phyloP scores from a whole-genome alignment of 1,284 basidiomycete genomes.

The Lignosus rhinocerotis region DNA sequence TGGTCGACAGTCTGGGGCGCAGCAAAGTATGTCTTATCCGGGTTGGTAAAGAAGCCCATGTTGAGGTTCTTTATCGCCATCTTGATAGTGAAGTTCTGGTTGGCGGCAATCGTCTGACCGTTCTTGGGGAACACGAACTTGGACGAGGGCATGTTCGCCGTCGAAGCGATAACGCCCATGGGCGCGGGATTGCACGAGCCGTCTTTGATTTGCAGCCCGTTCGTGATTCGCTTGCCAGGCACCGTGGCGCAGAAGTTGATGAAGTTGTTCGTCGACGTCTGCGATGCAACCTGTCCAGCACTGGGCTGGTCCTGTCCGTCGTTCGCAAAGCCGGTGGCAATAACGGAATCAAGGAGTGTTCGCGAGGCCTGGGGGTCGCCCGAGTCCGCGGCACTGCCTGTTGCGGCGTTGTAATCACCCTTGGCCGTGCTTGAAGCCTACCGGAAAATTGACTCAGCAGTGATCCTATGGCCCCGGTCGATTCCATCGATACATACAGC shows the following conservation, averaged over 20 bases:
- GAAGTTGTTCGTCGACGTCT: slow-evolving; percentile 58
- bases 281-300: slow-evolving; percentile 42
- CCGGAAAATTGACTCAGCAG: no score
- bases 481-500: slow-evolving; percentile 1
- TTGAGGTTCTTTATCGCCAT: slow-evolving; percentile 58
- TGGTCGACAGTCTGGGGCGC: slow-evolving; percentile 65
- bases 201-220: slow-evolving; percentile 44
- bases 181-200: slow-evolving; percentile 69
- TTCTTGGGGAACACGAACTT: slow-evolving; percentile 62
- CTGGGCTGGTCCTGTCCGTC: slow-evolving; percentile 44
- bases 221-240: slow-evolving; percentile 40
- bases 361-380: slow-evolving; percentile 35
- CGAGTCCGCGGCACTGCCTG: slow-evolving; percentile 1
- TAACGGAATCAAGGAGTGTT: slow-evolving; percentile 29
- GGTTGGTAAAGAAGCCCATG: slow-evolving; percentile 65
- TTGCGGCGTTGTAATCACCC: slow-evolving; percentile 7
- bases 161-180: slow-evolving; percentile 58
- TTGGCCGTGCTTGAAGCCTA: slow-evolving; percentile 6
- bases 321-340: slow-evolving; percentile 30
- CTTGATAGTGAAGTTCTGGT: slow-evolving; percentile 56
- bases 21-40: slow-evolving; percentile 60
- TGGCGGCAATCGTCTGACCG: slow-evolving; percentile 49
- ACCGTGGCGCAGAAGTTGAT: slow-evolving; percentile 48
- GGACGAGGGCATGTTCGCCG: slow-evolving; percentile 57
- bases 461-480: neutral